Evolutionary conservation across 495 filamentous ascomycete genomes (phyloP), one percentile per base, ranked within the genome.

Genomic region (Wilcoxina mikolae): DNA sequence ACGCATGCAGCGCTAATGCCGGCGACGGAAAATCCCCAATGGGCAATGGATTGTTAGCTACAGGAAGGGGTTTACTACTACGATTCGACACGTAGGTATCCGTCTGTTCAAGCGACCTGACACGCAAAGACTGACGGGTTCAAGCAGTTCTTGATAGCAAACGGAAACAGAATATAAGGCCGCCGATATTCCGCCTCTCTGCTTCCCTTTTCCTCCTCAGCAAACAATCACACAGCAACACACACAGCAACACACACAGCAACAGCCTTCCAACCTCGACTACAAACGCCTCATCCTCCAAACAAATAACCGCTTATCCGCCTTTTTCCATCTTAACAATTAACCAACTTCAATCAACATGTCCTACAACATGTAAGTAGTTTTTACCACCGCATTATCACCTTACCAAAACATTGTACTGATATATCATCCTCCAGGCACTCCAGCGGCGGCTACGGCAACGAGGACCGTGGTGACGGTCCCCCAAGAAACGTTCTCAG

Each of bases 151-250:
- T 18, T 5, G 7, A 9, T 9, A 43, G 39, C 7, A 43, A 43
- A 43, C 39, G 20, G 39, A 43, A 43, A 43, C 39, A 20, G 39
- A 35, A 43, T 43, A 43, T 43, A 43, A 43, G 20, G 10, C 39
- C 39, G 10, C 7, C 7, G 17, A 20, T 4, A 43, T 43, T 12
- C 20, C 39, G 10, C 7, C 7, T 4, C 39, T 43, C 7, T 4
- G 10, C 39, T 35, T 4, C 10, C 5, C 39, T 43, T 43, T 18
- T 43, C 20, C 17, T 43, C 39, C 7, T 35, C 31, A 35, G 31
- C 31, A 7, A n/a, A n/a, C n/a, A n/a, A n/a, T n/a, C n/a, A n/a
- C n/a, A n/a, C n/a, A n/a, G n/a, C n/a, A n/a, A n/a, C n/a, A n/a
- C 15, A 15, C 31, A 35, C 31, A 35, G 31, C 31, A 35, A 12